A percentile compares a stretch with the other conserved stretches of the same genome.
These are phyloP conservation scores for Diaporthe destruens DNA, from an alignment of 2,329 filamentous ascomycete genomes.

Conservation along the genomic window DNA sequence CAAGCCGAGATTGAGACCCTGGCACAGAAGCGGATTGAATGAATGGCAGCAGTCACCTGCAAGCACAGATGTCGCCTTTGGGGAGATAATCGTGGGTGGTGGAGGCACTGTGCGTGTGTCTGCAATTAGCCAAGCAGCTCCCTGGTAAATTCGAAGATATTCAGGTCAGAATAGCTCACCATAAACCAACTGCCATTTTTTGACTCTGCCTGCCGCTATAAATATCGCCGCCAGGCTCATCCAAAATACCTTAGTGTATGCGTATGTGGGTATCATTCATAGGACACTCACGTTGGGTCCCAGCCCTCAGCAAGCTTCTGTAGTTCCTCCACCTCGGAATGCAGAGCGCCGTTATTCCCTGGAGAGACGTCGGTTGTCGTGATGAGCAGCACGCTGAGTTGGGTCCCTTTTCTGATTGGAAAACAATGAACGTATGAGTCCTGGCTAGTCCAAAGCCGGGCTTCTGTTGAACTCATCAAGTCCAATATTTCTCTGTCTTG, in stretches of 20 bases:
- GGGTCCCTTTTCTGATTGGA: not conserved
- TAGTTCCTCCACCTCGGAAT: not conserved
- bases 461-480: not conserved
- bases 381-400: not conserved
- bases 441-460: not conserved
- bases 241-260: not conserved
- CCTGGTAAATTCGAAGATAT: not conserved
- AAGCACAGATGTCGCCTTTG: not conserved
- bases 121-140: not conserved
- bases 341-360: not conserved
- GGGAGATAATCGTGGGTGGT: not conserved
- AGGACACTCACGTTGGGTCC: constrained; percentile 10
- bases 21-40: not conserved
- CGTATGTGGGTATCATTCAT: too few species aligned
- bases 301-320: not conserved
- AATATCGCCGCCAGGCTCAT: not conserved
- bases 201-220: not conserved
- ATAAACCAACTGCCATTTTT: constrained; percentile 1
- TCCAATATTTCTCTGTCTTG: not conserved
- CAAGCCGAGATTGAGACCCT: constrained; percentile 16
- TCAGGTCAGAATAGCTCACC: not conserved
- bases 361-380: not conserved
- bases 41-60: constrained; percentile 18
- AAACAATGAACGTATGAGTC: not conserved
- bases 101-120: not conserved